phyloP scores from a whole-genome alignment of 352 stramenopile genomes.

The Phytopythium mirpurense region DNA sequence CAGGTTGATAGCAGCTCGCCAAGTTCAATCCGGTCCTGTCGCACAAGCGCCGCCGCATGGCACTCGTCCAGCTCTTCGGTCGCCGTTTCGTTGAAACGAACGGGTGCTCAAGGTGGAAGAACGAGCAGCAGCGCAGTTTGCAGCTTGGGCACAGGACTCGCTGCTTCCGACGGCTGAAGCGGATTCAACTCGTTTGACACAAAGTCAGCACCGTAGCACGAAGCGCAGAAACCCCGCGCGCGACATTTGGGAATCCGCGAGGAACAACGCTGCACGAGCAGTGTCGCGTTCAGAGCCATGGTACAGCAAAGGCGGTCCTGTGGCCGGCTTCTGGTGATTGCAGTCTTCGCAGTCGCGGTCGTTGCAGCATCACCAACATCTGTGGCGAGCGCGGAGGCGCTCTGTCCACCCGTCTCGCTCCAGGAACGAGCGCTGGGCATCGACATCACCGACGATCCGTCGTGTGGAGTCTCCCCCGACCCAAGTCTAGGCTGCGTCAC shows the following conservation, averaged over 20 bases:
- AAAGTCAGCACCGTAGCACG: too few relatives aligned
- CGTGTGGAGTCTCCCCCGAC: background rate
- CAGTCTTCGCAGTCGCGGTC: background rate
- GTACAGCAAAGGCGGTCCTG: background rate
- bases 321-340: background rate
- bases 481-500: slow-evolving; percentile 7
- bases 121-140: background rate
- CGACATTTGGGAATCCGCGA: slow-evolving; percentile 3
- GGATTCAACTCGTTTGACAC: background rate
- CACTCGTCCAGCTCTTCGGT: background rate
- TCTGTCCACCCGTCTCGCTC: background rate
- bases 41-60: background rate
- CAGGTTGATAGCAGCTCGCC: background rate
- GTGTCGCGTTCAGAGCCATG: background rate
- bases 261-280: background rate
- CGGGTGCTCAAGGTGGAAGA: background rate
- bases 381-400: background rate
- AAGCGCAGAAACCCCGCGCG: too few relatives aligned
- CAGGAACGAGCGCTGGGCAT: background rate
- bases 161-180: background rate
- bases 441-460: slow-evolving; percentile 2
- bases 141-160: background rate
- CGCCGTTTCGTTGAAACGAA: background rate
- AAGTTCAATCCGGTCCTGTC: background rate
- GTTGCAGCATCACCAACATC: background rate